Percentiles rank a stretch among this genome's conserved stretches.
Evolutionary conservation across 768 basidiomycete species (phyloP).

Genomic region (Punctularia strigosozonata): DNA sequence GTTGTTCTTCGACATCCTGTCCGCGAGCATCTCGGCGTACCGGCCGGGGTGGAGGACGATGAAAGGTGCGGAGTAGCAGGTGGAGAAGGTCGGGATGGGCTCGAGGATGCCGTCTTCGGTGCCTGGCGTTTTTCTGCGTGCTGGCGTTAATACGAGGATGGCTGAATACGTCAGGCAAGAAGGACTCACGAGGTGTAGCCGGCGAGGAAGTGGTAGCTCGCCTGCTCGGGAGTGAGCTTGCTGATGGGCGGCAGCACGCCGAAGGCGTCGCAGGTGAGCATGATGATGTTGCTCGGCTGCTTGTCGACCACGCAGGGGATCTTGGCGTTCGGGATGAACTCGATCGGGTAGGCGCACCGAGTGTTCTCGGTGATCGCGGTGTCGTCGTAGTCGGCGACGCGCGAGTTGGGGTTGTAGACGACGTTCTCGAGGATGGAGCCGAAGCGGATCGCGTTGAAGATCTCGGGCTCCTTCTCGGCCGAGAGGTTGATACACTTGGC

Average conservation of each 20-base stretch:
- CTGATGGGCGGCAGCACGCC: slow-evolving; percentile 96
- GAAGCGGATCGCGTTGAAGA: slow-evolving; percentile 88
- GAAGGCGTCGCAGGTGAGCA: slow-evolving; percentile 96
- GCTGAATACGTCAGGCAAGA: not conserved
- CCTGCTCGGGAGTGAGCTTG: slow-evolving; percentile 86
- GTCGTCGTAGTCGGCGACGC: slow-evolving; percentile 91
- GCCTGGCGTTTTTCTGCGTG: slow-evolving; percentile 82
- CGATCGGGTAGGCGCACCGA: slow-evolving; percentile 98
- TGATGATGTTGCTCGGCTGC: slow-evolving; percentile 91
- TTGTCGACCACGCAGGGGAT: slow-evolving; percentile 82
- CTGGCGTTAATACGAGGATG: slow-evolving; percentile 10
- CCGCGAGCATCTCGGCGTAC: slow-evolving; percentile 95
- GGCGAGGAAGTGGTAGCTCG: slow-evolving; percentile 94
- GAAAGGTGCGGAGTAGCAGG: slow-evolving; percentile 99
- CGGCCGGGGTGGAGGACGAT: slow-evolving; percentile 88
- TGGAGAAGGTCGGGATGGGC: slow-evolving; percentile 98
- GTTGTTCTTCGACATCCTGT: slow-evolving; percentile 80
- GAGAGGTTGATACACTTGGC: slow-evolving; percentile 98
- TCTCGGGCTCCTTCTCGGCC: slow-evolving; percentile 96
- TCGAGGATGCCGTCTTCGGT: slow-evolving; percentile 97
- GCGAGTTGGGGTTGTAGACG: slow-evolving; percentile 79
- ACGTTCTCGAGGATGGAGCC: slow-evolving; percentile 99
- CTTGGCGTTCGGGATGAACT: slow-evolving; percentile 90
- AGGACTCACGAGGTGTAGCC: slow-evolving; percentile 80
- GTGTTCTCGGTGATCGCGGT: slow-evolving; percentile 98